phyloP scores from a whole-genome alignment of 2,329 filamentous ascomycete species.

The Cryoendolithus antarcticus region DNA sequence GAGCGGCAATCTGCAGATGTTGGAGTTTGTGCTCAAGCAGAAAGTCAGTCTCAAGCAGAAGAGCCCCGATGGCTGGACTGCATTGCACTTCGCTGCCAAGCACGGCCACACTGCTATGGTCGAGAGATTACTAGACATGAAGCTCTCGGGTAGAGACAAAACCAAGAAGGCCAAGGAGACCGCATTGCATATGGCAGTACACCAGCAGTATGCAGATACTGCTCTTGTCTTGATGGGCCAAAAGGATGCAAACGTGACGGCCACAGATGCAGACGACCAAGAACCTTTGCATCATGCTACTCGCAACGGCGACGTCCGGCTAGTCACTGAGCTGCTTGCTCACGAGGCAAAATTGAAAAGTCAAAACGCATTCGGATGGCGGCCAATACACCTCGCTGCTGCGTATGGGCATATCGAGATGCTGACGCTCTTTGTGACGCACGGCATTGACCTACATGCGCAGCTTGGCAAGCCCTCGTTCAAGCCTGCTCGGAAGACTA shows the following conservation, averaged over 20 bases:
- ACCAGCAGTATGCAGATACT: constrained; percentile 3
- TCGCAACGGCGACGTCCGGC: constrained; percentile 8
- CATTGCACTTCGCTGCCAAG: constrained; percentile 9
- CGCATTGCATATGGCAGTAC: constrained; percentile 9
- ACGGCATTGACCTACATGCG: constrained; percentile 9
- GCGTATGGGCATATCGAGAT: constrained; percentile 10
- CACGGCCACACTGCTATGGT: constrained; percentile 10
- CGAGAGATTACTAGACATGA: constrained; percentile 7
- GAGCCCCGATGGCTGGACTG: constrained; percentile 9
- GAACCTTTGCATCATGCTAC: constrained; percentile 11
- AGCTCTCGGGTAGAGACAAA: constrained; percentile 7
- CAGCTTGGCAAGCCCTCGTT: constrained; percentile 9
- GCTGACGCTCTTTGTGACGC: constrained; percentile 8
- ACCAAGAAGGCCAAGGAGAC: constrained; percentile 10
- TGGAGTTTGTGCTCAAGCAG: constrained; percentile 8
- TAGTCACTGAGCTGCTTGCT: constrained; percentile 7
- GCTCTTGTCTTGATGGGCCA: constrained; percentile 6
- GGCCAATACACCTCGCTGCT: constrained; percentile 11
- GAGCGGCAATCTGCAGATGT: constrained; percentile 12
- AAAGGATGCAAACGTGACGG: constrained; percentile 8
- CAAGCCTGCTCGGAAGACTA: constrained; percentile 11
- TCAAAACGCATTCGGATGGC: constrained; percentile 11
- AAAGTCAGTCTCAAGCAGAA: constrained; percentile 9
- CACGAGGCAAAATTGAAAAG: constrained; percentile 7
- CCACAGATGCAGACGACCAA: constrained; percentile 9